Evolutionary conservation across 2,329 filamentous ascomycete species (phyloP), one percentile per base, ranked within the genome.

Genomic region (Leptodontidium sp.): DNA sequence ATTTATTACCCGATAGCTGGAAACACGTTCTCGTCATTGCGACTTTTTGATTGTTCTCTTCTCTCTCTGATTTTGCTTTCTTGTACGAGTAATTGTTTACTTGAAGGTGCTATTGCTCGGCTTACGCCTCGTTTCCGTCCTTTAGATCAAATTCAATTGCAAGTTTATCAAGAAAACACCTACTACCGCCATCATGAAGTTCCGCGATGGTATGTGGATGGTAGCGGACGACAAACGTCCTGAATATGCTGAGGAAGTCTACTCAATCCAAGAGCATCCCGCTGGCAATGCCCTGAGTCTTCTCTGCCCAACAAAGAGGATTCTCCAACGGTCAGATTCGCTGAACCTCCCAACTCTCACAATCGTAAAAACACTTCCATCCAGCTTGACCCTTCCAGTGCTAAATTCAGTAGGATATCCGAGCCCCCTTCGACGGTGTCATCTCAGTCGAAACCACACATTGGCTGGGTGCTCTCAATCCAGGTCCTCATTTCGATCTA

Each of bases 141-240:
- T 29, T 21, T 58, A 40, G 17, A 38, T 35, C 14, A 4, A 21
- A 8, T 35, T 35, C 29, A 43, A 45, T 14, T 43, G 21, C 14
- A 59, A 40, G 11, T 26, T 24, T 43, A 24, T 2, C 21, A 24
- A 26, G n/a, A 63, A n/a, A 49, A 26, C 32, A 7, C 59, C 40
- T 29, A 9, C 43, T 35, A 35, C 26, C 50, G 52, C 53, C 64
- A 76, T 65, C 64, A 88, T 88, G 87, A 88, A 87, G 80, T 88
- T 89, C 74, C 85, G 86, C 72, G 86, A 89, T 84, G 86, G 86
- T 80, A 89, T 91, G 89, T 91, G 90, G 90, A 81, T 91, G 61
- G 83, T 85, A 52, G 87, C 86, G 67, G 85, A 88, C 78, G 86
- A 84, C 70, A 84, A 89, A 76, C 82, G 83, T 61, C 83, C 89